Base-by-base conservation (phyloP, 2,329 filamentous ascomycete genomes). In the Leptoxyphium fumago region DNA sequence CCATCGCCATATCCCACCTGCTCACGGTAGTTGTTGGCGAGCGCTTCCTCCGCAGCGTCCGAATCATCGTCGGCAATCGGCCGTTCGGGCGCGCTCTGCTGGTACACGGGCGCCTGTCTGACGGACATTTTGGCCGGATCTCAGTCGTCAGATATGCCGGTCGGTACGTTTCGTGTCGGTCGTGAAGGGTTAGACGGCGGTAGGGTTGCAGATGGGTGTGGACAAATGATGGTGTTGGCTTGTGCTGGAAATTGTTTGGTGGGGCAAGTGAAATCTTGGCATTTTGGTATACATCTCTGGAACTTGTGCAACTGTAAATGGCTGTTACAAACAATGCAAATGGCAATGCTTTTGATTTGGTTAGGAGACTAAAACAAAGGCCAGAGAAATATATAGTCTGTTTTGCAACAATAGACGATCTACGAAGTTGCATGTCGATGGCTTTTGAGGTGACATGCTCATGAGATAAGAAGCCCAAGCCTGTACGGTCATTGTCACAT, bases 1-100 rank as follows among this genome's bases (percentile, higher is more conserved):
- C 81, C 80, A 62, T 88, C 87, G 59, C 94, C 85, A 61, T 89
- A 95, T 64, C 91, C 86, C 56, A 94, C 85, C 68, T 95, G 89
- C 71, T 95, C 86, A 64, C 80, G 82, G 76, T 95, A 95, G 69
- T 96, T 87, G 68, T 87, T 86, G 58, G 87, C 91, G 55, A 98
- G 78, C 57, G 83, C 83, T 70, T 96, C 91, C 74, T 96, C 89
- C 70, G 95, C 88, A 53, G 85, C 83, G 65, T 96, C 91, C 61
- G 86, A 94, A 63, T 93, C 87, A 66, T 89, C 83, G 57, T 62
- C 59, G 46, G 55, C 51, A 14, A 52, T 44, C 10, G 45, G 43
- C 41, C 57, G 57, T 46, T 61, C 52, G 36, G 62, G 55, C 46
- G 62, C 54, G 54, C 61, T 61, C 49, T 68, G 63, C 51, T 66